Conservation (phyloP, 257 asterid genomes). For the Leonotis leonurus region DNA sequence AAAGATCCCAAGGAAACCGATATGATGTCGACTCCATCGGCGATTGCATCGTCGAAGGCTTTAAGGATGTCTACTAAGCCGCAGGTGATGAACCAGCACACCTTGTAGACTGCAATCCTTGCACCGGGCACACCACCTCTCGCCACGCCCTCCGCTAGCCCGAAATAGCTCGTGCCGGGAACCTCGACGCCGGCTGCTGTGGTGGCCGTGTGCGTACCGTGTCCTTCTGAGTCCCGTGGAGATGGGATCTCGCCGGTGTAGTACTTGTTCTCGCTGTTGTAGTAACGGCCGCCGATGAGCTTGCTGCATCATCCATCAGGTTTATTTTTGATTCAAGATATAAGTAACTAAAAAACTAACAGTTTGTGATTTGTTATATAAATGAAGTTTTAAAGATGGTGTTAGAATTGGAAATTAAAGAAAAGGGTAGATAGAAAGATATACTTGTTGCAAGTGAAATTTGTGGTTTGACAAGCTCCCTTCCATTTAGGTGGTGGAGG, state of each 20-base stretch:
- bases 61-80: conserved; percentile 40
- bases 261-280: conserved; percentile 19
- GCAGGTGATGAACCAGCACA: conserved; percentile 40
- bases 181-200: conserved; percentile 45
- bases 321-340: too few species aligned
- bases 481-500: conserved; percentile 57
- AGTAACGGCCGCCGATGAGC: conserved; percentile 39
- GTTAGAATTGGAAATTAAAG: too few species aligned
- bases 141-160: conserved; percentile 46
- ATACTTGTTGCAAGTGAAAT: conserved; percentile 68
- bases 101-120: conserved; percentile 51
- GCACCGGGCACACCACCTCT: conserved; percentile 54
- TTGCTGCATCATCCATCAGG: too few species aligned
- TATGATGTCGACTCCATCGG: conserved; percentile 63
- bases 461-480: conserved; percentile 37
- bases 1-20: conserved; percentile 45
- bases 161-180: conserved; percentile 32
- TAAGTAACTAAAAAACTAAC: too few species aligned
- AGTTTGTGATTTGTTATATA: too few species aligned
- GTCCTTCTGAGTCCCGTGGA: conserved; percentile 46
- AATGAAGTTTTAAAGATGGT: too few species aligned
- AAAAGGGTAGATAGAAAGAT: too few species aligned
- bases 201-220: conserved; percentile 63
- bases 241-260: conserved; percentile 20
- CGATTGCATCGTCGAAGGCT: conserved; percentile 69